Evolutionary conservation across 108 stramenopile species (phyloP).

Genomic region (Cyclotella choctawhatcheeana): DNA sequence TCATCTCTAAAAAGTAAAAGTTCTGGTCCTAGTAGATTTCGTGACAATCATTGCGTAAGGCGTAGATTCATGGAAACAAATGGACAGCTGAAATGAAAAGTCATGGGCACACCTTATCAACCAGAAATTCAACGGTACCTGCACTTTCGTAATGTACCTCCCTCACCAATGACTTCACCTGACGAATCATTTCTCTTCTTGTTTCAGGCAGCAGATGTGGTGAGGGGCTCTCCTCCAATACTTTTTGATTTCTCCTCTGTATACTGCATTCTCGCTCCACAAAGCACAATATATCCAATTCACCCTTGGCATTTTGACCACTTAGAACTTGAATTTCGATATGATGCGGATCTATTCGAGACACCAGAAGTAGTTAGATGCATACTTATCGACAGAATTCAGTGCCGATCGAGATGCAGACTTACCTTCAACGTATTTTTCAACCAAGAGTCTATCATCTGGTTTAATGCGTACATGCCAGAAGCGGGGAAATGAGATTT

Average conservation of each 20-base stretch:
- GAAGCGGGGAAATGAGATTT: too few relatives aligned
- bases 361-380: too few relatives aligned
- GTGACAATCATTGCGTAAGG: too few relatives aligned
- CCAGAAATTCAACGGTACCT: conserved; percentile 97
- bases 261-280: conserved; percentile 96
- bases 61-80: too few relatives aligned
- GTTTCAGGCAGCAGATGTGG: conserved; percentile 73
- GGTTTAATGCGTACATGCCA: too few relatives aligned
- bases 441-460: conserved; percentile 95
- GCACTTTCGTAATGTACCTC: conserved; percentile 89
- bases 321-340: conserved; percentile 97
- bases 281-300: conserved; percentile 79
- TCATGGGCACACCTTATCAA: too few relatives aligned
- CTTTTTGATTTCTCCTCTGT: conserved; percentile 98
- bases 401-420: too few relatives aligned
- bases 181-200: conserved; percentile 84
- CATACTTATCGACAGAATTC: too few relatives aligned
- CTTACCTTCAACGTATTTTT: conserved; percentile 97
- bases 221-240: conserved; percentile 94
- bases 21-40: too few relatives aligned
- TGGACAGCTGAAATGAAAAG: too few relatives aligned
- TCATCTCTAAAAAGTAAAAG: conserved; percentile 99
- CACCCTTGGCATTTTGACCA: conserved; percentile 61
- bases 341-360: conserved; percentile 96
- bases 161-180: conserved; percentile 81